Evolutionary conservation across 164 flowering plant species (phyloP), one percentile per base, ranked within the genome.

Genomic region (Akebia trifoliata): DNA sequence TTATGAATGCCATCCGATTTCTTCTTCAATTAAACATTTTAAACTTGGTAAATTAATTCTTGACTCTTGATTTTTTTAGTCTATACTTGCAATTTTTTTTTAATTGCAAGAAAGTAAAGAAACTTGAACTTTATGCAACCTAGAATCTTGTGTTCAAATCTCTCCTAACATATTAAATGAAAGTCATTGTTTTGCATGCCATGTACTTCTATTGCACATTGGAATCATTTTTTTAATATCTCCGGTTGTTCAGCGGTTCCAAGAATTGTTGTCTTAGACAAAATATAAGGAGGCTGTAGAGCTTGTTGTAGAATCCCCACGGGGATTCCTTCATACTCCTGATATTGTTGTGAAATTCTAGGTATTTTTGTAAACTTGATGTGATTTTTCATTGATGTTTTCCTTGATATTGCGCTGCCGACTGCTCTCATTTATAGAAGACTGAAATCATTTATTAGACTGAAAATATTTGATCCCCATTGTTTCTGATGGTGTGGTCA

Each of bases 231-330:
- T 63, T 48, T 55, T 63, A n/a, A 15, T 36, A 2, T 59, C 14
- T 62, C 89, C 90, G 99, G 99, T 94, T 77, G 97, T 94, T 43
- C 96, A 94, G 66, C 95, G 99, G n/a, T 94, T 94, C 73, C 99
- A 90, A 78, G 97, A 94, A 51, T 68, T 94, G 56, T 90, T 94
- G 70, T 89, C 97, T 53, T 97, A 94, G 70, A 94, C 96, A 44
- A 94, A 90, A 79, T 94, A 94, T 58, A 90, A 90, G 66, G 97
- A 94, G 72, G 99, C 97, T 71, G 97, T 97, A 62, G 99, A 94
- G 72, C 95, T 94, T 69, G 97, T 96, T 63, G 99, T 97, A 31
- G 99, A 94, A 71, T 94, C 99, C 63, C 99, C 97, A 29, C 97
- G 86, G 74, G 99, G 97, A 58, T 78, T 94, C 44, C 90, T 94